Conservation (phyloP, 1,284 basidiomycete genomes). For the Cutaneotrichosporon sp. region DNA sequence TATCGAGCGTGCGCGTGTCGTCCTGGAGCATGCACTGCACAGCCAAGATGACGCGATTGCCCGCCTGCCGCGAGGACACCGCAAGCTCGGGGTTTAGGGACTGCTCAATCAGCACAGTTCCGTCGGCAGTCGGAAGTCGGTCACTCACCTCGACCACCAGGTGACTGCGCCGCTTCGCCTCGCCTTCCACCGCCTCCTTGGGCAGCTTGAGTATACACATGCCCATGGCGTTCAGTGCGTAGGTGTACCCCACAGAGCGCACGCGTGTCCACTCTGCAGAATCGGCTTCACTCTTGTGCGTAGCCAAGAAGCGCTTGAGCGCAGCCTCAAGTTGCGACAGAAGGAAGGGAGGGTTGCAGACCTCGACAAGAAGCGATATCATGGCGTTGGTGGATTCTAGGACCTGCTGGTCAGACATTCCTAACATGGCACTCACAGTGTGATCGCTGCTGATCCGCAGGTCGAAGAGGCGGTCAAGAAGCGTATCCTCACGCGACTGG, state of each 20-base stretch:
- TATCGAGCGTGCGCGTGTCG: conserved; percentile 32
- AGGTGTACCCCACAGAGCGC: conserved; percentile 34
- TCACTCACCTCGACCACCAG: conserved; percentile 37
- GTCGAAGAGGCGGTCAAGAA: conserved; percentile 42
- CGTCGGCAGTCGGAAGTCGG: background rate
- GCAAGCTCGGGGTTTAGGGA: conserved; percentile 10
- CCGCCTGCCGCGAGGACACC: conserved; percentile 40
- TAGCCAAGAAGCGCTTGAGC: conserved; percentile 30
- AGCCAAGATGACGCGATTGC: conserved; percentile 40
- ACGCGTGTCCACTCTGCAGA: conserved; percentile 7
- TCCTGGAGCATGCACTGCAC: conserved; percentile 43
- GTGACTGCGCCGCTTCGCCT: conserved; percentile 31
- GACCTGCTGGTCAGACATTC: conserved; percentile 25
- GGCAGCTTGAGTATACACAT: conserved; percentile 45
- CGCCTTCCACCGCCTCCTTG: conserved; percentile 36
- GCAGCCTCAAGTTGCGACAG: conserved; percentile 34
- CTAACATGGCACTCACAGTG: conserved; percentile 27
- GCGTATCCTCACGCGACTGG: conserved; percentile 30
- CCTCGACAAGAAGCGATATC: conserved; percentile 39
- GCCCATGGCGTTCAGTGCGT: conserved; percentile 43
- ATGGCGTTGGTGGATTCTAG: conserved; percentile 48
- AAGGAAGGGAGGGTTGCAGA: conserved; percentile 44
- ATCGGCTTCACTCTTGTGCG: conserved; percentile 14
- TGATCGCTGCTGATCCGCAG: conserved; percentile 31
- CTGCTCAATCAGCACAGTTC: background rate